A percentile compares a stretch with the other conserved stretches of the same genome.
phyloP scores from a whole-genome alignment of 169 alveolate species.

The Plasmodium vivax region DNA sequence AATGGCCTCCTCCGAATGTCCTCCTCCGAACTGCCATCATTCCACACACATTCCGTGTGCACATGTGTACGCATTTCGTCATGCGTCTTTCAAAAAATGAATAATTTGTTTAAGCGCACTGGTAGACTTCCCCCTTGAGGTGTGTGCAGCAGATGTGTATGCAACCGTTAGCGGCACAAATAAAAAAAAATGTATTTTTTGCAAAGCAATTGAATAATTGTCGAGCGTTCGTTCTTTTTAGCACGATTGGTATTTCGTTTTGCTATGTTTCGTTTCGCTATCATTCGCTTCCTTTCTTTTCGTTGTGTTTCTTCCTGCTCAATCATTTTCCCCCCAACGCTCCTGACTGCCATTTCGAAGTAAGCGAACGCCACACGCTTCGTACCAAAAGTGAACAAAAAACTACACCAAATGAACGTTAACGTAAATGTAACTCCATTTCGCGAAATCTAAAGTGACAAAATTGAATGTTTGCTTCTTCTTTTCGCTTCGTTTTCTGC shows the following conservation, averaged over 20 bases:
- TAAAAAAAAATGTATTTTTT: neutral
- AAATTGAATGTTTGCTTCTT: neutral
- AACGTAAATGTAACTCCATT: neutral
- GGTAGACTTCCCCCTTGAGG: neutral
- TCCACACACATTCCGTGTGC: neutral
- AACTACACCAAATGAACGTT: neutral
- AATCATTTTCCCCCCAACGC: neutral
- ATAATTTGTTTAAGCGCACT: neutral
- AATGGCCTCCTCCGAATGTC: neutral
- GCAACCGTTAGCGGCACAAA: neutral
- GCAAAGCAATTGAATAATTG: neutral
- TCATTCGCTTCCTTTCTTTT: no score
- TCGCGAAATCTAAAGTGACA: neutral
- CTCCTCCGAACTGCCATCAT: neutral
- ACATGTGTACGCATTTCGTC: neutral
- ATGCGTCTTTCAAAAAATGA: neutral
- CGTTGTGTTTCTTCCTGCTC: neutral
- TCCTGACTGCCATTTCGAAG: neutral
- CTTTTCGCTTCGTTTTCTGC: neutral
- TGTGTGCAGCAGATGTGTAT: neutral
- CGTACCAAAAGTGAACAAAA: neutral
- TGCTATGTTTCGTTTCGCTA: no score
- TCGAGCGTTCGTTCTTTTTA: neutral
- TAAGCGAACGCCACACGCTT: neutral
- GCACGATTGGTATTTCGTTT: neutral